Conservation (phyloP, 495 filamentous ascomycete genomes). For the Hypomontagnella monticulosa region DNA sequence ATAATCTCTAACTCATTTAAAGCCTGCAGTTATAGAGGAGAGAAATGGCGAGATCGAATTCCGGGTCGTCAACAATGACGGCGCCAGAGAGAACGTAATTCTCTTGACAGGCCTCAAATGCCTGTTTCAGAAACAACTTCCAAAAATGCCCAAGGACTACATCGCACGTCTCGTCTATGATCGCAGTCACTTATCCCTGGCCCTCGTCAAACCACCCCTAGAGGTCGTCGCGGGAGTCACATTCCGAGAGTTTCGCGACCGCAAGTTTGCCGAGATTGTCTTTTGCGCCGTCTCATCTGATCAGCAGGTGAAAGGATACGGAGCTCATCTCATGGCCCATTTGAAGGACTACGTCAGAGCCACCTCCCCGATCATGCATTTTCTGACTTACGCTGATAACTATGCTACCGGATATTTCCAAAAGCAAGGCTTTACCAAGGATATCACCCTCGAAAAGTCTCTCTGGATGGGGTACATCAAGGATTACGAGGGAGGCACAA, state of each 20-base stretch:
- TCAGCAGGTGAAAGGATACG: constrained; percentile 98
- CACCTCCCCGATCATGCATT: constrained; percentile 95
- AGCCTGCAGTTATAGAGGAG: constrained; percentile 94
- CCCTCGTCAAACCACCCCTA: constrained; percentile 94
- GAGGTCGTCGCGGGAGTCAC: constrained; percentile 97
- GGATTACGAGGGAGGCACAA: constrained; percentile 98
- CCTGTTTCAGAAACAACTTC: constrained; percentile 97
- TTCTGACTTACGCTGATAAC: constrained; percentile 98
- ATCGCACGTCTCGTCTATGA: constrained; percentile 97
- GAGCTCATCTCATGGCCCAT: constrained; percentile 97
- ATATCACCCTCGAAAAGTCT: constrained; percentile 88
- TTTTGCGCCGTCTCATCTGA: constrained; percentile 98
- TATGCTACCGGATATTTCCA: constrained; percentile 99
- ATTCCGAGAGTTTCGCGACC: constrained; percentile 91
- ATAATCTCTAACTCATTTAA: too few species aligned
- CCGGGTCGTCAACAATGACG: constrained; percentile 97
- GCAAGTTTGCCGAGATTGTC: constrained; percentile 96
- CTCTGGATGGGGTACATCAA: constrained; percentile 99
- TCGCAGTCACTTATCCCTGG: constrained; percentile 92
- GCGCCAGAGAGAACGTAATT: constrained; percentile 84
- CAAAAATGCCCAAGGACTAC: constrained; percentile 99
- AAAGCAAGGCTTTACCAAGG: constrained; percentile 98
- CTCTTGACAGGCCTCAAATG: constrained; percentile 96
- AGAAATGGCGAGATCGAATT: constrained; percentile 96
- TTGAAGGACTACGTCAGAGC: constrained; percentile 99